A percentile compares a stretch with the other conserved stretches of the same genome.
Conservation (phyloP, 2,329 filamentous ascomycete species). For the Chaetomium strumarium region DNA sequence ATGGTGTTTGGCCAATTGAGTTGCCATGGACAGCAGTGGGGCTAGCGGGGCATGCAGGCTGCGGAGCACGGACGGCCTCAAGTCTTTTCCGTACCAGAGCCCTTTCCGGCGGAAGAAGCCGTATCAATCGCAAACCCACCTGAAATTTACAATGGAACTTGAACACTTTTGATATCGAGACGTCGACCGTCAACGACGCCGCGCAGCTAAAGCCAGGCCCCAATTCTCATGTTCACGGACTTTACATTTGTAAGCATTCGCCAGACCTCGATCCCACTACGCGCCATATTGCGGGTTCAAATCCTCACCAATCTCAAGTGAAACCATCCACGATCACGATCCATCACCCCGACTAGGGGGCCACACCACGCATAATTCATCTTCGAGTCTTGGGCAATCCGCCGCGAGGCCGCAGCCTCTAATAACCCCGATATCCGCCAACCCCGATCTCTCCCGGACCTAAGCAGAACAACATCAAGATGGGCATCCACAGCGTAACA, state of each 20-base stretch:
- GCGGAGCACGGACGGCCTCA: slow-evolving; percentile 4
- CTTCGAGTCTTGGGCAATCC: neutral
- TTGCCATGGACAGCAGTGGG: neutral
- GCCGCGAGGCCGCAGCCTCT: neutral
- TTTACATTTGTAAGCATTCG: slow-evolving; percentile 1
- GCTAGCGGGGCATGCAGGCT: slow-evolving; percentile 11
- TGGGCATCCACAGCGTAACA: slow-evolving; percentile 61
- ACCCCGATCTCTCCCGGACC: neutral
- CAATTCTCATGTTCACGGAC: neutral
- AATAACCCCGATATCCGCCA: neutral
- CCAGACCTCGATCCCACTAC: too few relatives aligned
- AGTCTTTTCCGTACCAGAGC: neutral
- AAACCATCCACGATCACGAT: too few relatives aligned
- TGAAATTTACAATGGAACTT: slow-evolving; percentile 14
- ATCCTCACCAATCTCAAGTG: too few relatives aligned
- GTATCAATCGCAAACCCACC: slow-evolving; percentile 9
- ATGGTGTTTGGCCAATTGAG: slow-evolving; percentile 19
- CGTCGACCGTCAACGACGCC: slow-evolving; percentile 5
- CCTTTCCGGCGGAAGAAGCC: slow-evolving; percentile 22
- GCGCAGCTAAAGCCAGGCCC: neutral
- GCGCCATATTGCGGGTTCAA: too few relatives aligned
- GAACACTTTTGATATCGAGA: neutral
- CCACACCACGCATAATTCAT: too few relatives aligned
- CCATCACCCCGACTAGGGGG: too few relatives aligned
- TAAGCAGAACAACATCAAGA: slow-evolving; percentile 23